phyloP scores from a whole-genome alignment of 805 yeast genomes.

The Helenozyma baotianmanensis region DNA sequence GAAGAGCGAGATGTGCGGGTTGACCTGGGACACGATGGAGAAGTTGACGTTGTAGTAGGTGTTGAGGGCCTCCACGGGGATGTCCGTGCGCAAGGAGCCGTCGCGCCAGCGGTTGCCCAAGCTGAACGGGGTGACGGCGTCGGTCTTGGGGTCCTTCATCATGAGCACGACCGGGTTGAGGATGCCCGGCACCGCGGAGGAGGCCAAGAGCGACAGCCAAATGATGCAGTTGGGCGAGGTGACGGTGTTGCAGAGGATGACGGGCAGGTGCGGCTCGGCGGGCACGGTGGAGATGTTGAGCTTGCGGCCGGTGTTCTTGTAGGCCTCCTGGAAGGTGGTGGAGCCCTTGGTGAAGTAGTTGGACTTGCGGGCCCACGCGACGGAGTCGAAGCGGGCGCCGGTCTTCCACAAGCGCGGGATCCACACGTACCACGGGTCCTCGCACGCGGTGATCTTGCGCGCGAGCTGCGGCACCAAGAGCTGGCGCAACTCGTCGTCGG shows the following conservation, averaged over 20 bases:
- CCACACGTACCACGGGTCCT: conserved; percentile 58
- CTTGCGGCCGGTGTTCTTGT: conserved; percentile 61
- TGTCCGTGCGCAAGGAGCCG: conserved; percentile 74
- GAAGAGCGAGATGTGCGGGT: conserved; percentile 75
- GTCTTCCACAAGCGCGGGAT: conserved; percentile 63
- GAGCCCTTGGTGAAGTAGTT: conserved; percentile 72
- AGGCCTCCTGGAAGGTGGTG: conserved; percentile 67
- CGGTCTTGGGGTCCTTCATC: conserved; percentile 49
- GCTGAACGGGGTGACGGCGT: conserved; percentile 56
- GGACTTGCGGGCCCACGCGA: conserved; percentile 66
- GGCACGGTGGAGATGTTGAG: conserved; percentile 77
- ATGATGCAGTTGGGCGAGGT: conserved; percentile 78
- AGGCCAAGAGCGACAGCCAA: conserved; percentile 75
- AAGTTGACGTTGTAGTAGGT: conserved; percentile 73
- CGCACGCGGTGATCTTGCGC: conserved; percentile 62
- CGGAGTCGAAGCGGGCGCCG: conserved; percentile 74
- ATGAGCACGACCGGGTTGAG: conserved; percentile 74
- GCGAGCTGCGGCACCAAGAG: conserved; percentile 60
- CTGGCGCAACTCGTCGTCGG: conserved; percentile 57
- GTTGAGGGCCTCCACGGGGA: conserved; percentile 70
- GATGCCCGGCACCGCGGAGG: conserved; percentile 81
- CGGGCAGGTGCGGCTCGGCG: conserved; percentile 78
- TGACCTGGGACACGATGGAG: conserved; percentile 74
- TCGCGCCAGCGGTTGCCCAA: conserved; percentile 76
- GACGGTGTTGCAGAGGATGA: conserved; percentile 67